A percentile compares a stretch with the other conserved stretches of the same genome.
phyloP scores from a whole-genome alignment of 2,329 filamentous ascomycete species.

The Nannizziopsis barbatae region DNA sequence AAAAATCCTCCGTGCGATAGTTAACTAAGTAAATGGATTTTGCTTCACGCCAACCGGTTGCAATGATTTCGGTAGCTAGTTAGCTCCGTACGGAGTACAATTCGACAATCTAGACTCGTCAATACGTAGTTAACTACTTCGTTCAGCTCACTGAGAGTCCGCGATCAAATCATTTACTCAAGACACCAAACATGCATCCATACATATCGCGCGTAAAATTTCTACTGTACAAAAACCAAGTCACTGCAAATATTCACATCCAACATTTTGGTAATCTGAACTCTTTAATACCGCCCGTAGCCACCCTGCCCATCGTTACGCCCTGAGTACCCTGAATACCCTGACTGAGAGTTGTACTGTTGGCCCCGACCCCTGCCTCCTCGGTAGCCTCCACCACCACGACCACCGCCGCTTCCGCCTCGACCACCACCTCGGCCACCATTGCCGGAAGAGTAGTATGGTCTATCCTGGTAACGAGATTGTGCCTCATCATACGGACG shows the following conservation, averaged over 20 bases:
- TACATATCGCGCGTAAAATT: no score
- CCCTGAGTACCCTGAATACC: conserved; percentile 21
- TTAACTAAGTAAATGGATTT: no score
- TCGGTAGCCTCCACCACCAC: conserved; percentile 19
- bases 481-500: conserved; percentile 13
- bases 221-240: no score
- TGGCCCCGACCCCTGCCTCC: conserved; percentile 20
- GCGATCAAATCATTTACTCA: no score
- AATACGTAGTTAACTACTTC: no score
- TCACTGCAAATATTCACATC: neutral
- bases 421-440: conserved; percentile 12
- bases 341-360: conserved; percentile 5
- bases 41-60: no score
- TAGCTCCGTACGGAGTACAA: no score
- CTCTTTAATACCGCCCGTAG: conserved; percentile 27
- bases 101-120: no score
- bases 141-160: no score
- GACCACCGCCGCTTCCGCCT: conserved; percentile 19
- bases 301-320: conserved; percentile 24
- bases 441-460: conserved; percentile 20
- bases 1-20: no score
- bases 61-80: no score
- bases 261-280: neutral
- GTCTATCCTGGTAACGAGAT: conserved; percentile 18
- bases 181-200: no score